Percentiles rank a stretch among this genome's conserved stretches.
These are phyloP conservation scores for Coemansia sp. DNA, from an alignment of 192 early-diverging fungal species.

Conservation along the genomic window DNA sequence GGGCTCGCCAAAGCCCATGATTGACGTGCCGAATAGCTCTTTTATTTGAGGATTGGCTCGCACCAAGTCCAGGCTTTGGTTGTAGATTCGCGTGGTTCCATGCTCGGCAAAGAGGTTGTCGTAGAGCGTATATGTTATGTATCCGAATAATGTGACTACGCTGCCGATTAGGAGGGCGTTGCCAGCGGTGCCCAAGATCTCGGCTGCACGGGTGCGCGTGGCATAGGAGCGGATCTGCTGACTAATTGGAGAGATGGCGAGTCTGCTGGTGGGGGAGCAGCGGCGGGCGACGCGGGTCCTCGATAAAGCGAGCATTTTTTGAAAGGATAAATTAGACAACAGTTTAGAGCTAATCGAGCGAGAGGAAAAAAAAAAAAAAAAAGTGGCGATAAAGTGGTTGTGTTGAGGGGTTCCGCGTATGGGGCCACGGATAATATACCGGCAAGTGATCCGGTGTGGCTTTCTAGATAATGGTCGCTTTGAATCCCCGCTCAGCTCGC, in stretches of 20 bases:
- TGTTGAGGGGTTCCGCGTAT: no score
- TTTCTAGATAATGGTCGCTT: no score
- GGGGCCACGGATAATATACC: no score
- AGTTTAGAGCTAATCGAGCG: not conserved
- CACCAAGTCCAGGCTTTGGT: conserved; percentile 43
- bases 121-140: conserved; percentile 45
- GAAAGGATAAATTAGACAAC: not conserved
- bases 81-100: conserved; percentile 43
- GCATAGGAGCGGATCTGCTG: not conserved
- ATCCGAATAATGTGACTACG: conserved; percentile 35
- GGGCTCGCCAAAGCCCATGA: conserved; percentile 42
- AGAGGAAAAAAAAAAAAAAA: not conserved
- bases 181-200: conserved; percentile 21
- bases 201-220: not conserved
- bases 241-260: not conserved
- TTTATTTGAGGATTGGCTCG: conserved; percentile 38
- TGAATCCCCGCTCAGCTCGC: no score
- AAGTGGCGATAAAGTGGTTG: no score
- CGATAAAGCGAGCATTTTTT: not conserved
- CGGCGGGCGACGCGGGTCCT: not conserved
- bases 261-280: not conserved
- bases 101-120: conserved; percentile 40
- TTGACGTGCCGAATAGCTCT: conserved; percentile 17
- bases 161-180: conserved; percentile 41
- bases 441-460: no score